Evolutionary conservation across 768 basidiomycete species (phyloP).

Genomic region (Hygrocybe coccinea): DNA sequence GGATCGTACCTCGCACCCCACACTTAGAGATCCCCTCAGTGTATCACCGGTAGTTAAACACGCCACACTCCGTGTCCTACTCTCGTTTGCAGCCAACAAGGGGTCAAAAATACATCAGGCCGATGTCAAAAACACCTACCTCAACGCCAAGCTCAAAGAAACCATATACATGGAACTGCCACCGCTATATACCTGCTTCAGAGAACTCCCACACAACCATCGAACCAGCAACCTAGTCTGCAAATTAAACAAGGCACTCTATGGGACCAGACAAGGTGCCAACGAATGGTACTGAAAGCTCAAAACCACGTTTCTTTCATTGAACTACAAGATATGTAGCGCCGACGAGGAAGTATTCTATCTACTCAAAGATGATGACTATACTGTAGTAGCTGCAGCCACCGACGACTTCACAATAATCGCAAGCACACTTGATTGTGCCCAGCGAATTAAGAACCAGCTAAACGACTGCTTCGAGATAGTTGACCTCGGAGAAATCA

Average conservation of each 20-base stretch:
- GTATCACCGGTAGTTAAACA: too few species aligned
- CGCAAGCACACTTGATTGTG: not conserved
- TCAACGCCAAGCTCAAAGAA: conserved; percentile 16
- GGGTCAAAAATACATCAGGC: not conserved
- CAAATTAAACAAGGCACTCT: too few species aligned
- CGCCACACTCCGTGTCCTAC: conserved; percentile 17
- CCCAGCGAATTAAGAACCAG: too few species aligned
- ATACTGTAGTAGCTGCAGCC: not conserved
- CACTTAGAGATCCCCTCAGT: too few species aligned
- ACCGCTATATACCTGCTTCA: conserved; percentile 17
- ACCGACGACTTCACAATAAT: conserved; percentile 25
- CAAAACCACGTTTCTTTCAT: too few species aligned
- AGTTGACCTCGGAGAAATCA: conserved; percentile 8
- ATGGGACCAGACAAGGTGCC: not conserved
- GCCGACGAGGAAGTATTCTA: too few species aligned
- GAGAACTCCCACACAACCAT: conserved; percentile 24
- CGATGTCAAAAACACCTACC: conserved; percentile 2
- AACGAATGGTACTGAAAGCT: not conserved
- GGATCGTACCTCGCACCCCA: too few species aligned
- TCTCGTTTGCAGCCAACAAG: conserved; percentile 13
- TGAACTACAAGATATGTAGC: too few species aligned
- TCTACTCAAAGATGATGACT: too few species aligned
- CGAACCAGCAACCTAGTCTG: not conserved
- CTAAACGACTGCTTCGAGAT: conserved; percentile 1
- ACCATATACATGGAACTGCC: conserved; percentile 21